phyloP scores from a whole-genome alignment of 1,284 basidiomycete genomes.

The Somion occarium region DNA sequence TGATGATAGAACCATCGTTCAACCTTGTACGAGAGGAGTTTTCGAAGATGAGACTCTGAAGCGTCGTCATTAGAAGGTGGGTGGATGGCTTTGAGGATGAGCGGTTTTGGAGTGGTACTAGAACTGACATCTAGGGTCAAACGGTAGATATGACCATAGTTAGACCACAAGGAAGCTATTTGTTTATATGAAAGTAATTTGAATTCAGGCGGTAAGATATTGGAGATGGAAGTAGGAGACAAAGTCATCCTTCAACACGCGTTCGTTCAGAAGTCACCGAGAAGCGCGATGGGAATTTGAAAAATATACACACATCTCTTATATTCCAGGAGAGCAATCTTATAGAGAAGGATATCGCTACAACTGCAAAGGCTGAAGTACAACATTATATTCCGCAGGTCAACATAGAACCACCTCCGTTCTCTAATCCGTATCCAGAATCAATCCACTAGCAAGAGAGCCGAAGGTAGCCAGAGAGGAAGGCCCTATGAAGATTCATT shows the following conservation, averaged over 20 bases:
- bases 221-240: background rate
- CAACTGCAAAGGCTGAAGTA: too few species aligned
- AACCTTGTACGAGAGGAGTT: slow-evolving; percentile 17
- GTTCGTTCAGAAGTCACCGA: too few species aligned
- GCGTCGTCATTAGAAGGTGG: slow-evolving; percentile 11
- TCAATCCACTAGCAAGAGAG: slow-evolving; percentile 36
- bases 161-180: slow-evolving; percentile 17
- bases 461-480: slow-evolving; percentile 50
- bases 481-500: background rate
- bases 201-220: slow-evolving; percentile 11
- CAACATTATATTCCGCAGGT: too few species aligned
- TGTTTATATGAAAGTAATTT: slow-evolving; percentile 6
- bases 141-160: slow-evolving; percentile 17
- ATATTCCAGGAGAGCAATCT: too few species aligned
- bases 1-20: slow-evolving; percentile 18
- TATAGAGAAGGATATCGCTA: too few species aligned
- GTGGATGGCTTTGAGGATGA: slow-evolving; percentile 18
- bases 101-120: slow-evolving; percentile 2
- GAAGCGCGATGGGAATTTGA: too few species aligned
- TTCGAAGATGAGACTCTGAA: slow-evolving; percentile 15
- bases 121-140: slow-evolving; percentile 5
- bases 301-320: too few species aligned
- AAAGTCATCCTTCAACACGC: background rate
- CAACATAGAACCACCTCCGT: too few species aligned
- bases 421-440: background rate